phyloP scores from a whole-genome alignment of 2,329 filamentous ascomycete species.

The Ophiocordyceps camponoti-floridani region DNA sequence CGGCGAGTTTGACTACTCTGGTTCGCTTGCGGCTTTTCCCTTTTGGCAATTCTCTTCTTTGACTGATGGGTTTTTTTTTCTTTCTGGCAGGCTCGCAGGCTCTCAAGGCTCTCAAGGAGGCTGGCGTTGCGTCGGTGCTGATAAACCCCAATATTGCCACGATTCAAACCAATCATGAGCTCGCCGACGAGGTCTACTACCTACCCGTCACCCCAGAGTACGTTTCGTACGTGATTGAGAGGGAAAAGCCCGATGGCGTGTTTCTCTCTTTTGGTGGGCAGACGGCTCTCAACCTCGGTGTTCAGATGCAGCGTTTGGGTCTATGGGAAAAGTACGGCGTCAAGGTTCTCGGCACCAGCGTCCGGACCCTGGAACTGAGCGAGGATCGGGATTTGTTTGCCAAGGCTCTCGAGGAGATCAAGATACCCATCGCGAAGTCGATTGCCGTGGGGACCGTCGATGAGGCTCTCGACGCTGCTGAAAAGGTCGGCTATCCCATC shows the following conservation, averaged over 20 bases:
- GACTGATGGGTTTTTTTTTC: too few species aligned
- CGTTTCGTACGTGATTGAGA: conserved; percentile 89
- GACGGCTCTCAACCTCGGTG: conserved; percentile 90
- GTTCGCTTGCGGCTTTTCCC: conserved; percentile 25
- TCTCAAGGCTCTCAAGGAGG: conserved; percentile 95
- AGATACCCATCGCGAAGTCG: conserved; percentile 75
- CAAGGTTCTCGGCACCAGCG: conserved; percentile 52
- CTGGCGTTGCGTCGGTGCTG: conserved; percentile 92
- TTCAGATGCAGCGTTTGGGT: conserved; percentile 41
- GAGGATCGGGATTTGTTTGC: conserved; percentile 97
- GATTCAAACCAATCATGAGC: conserved; percentile 92
- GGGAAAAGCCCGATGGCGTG: conserved; percentile 88
- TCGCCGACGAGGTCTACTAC: conserved; percentile 98
- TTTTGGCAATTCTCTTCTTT: too few species aligned
- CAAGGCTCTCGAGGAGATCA: too few species aligned
- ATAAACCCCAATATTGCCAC: conserved; percentile 99
- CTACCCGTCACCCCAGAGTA: conserved; percentile 92
- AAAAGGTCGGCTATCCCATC: conserved; percentile 87
- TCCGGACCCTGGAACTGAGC: conserved; percentile 89
- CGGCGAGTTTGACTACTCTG: conserved; percentile 97
- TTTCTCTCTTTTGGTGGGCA: conserved; percentile 97
- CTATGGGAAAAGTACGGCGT: conserved; percentile 64
- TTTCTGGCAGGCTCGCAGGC: conserved; percentile 47
- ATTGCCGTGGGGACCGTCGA: conserved; percentile 84
- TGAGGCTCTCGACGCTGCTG: conserved; percentile 71